Percentiles rank a stretch among this genome's conserved stretches.
Conservation (phyloP, 495 filamentous ascomycete species). For the Neurospora sp. region DNA sequence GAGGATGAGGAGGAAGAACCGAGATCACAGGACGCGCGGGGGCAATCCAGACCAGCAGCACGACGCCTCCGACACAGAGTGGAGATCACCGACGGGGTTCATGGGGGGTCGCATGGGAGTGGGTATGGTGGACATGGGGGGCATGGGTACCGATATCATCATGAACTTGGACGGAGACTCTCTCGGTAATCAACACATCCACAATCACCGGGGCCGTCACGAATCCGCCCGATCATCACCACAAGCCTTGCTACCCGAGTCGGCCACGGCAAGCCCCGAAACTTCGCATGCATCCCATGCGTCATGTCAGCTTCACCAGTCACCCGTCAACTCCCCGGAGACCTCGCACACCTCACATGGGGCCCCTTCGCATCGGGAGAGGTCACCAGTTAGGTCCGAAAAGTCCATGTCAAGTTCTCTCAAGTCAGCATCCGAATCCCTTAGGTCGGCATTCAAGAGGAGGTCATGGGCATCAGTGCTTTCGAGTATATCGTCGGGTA, state of each 20-base stretch:
- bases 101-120: not conserved
- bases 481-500: constrained; percentile 26
- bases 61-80: not conserved
- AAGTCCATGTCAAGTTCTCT: constrained; percentile 12
- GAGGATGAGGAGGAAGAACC: constrained; percentile 11
- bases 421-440: constrained; percentile 14
- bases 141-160: not conserved
- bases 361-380: constrained; percentile 7
- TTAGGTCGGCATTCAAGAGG: constrained; percentile 20
- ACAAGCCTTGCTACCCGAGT: not conserved
- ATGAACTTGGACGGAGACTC: not conserved
- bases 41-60: not conserved
- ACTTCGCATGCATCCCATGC: not conserved
- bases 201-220: not conserved
- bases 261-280: not conserved
- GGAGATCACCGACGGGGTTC: not conserved
- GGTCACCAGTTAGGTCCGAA: constrained; percentile 18
- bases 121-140: not conserved
- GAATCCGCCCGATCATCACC: not conserved
- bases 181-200: not conserved
- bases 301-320: constrained; percentile 1
- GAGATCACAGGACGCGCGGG: constrained; percentile 5
- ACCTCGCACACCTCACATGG: not conserved
- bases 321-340: constrained; percentile 11
- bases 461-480: constrained; percentile 26